Base-by-base conservation (phyloP, 805 yeast genomes). In the Candida ascalaphidarum region DNA sequence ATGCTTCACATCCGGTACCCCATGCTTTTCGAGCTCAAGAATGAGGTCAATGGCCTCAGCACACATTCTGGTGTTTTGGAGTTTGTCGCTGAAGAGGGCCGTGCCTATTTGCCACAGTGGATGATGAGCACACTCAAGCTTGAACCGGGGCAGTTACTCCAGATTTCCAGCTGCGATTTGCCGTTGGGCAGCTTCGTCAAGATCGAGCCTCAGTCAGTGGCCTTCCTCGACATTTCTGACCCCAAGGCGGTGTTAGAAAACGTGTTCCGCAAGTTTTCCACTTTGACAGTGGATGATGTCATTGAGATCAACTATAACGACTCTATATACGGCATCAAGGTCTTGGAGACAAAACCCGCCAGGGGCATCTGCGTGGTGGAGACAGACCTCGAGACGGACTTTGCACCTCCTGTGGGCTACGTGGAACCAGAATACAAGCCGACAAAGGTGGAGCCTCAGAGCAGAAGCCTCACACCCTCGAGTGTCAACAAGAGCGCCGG, bases 331-430 rank as follows among this genome's bases (percentile, higher is more conserved):
- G 79, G 77, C 14, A 85, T 92, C 35, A 81, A 77, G 48, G 88
- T 92, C 12, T 59, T 89, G 25, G 96, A 92, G 44, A 83, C 76
- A 16, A 83, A 83, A 44, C 97, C 97, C 1, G 82, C 79, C 29
- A 59, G 70, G 19, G 82, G 95, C 34, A 79, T 89, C 10, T 89
- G 96, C 64, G 96, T 92, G 4, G 84, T 92, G 16, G 99, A 92
- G 50, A 92, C 98, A 0, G 98, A 92, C 59, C 65, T 92, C 36
- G 95, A 84, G 34, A 94, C 96, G 0, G 99, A 92, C 49, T 92
- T 92, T 61, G 97, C 96, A 2, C 95, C 98, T 2, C 99, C 99
- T 0, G 95, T 89, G 4, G 99, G 99, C 0, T 92, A 92, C 50
- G 95, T 83, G 12, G 97, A 89, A 49, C 96, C 96, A 2, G 86